phyloP scores from a whole-genome alignment of 768 basidiomycete genomes.

The Pleurotus salmoneostramineus region DNA sequence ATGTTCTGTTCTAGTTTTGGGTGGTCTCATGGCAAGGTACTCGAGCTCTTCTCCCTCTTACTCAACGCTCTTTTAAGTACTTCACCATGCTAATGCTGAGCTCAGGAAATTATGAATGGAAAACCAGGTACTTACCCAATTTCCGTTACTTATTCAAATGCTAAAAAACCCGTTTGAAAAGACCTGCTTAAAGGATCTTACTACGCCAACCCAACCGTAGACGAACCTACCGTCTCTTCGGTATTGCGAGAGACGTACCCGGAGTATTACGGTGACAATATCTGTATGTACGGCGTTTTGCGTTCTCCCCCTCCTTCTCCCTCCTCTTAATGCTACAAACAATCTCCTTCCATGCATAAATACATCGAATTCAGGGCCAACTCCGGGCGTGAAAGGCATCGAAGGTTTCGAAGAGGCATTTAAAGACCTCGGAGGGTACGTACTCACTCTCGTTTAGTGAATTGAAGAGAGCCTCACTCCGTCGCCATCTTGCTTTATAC shows the following conservation, averaged over 20 bases:
- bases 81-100: not conserved
- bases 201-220: conserved; percentile 84
- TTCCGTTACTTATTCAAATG: not conserved
- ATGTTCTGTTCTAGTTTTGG: conserved; percentile 58
- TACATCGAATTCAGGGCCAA: conserved; percentile 51
- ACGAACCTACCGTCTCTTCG: conserved; percentile 56
- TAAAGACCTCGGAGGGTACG: conserved; percentile 73
- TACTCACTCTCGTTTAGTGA: too few relatives aligned
- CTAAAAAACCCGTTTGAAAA: conserved; percentile 15
- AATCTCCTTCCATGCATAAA: not conserved
- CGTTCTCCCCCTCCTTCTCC: too few relatives aligned
- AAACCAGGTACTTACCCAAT: conserved; percentile 52
- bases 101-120: conserved; percentile 93
- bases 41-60: conserved; percentile 3
- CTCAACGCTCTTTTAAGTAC: not conserved
- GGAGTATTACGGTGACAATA: conserved; percentile 86
- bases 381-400: conserved; percentile 48
- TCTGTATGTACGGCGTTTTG: conserved; percentile 50
- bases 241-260: conserved; percentile 56
- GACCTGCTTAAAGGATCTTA: conserved; percentile 90
- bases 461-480: too few relatives aligned
- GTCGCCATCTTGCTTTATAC: not conserved
- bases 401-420: conserved; percentile 85
- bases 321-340: too few relatives aligned
- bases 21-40: conserved; percentile 95